A percentile compares a stretch with the other conserved stretches of the same genome.
Conservation (phyloP, 1,284 basidiomycete genomes). For the Neonothopanus nambi region DNA sequence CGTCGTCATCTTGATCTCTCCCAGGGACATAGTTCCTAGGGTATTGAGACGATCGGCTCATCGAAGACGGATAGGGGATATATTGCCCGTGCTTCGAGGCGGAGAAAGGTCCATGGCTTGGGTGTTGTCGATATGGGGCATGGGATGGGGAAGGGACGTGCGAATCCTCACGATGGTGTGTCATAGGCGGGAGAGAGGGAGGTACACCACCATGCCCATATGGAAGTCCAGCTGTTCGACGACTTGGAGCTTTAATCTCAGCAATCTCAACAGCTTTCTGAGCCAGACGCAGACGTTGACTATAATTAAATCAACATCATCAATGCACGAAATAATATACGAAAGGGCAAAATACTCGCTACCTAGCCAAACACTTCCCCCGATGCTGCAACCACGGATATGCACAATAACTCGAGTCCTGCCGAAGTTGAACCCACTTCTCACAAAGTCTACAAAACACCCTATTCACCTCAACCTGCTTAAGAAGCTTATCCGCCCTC, state of each 20-base stretch:
- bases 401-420: conserved; percentile 72
- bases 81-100: neutral
- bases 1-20: too few relatives aligned
- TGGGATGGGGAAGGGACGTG: conserved; percentile 2
- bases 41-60: too few relatives aligned
- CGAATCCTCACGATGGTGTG: neutral
- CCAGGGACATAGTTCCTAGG: too few relatives aligned
- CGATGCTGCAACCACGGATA: conserved; percentile 78
- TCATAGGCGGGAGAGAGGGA: neutral
- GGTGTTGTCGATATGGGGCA: conserved; percentile 3
- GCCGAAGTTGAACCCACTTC: conserved; percentile 78
- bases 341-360: conserved; percentile 50
- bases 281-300: conserved; percentile 49
- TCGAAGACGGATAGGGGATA: too few relatives aligned
- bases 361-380: conserved; percentile 65
- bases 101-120: neutral
- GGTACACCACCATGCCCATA: neutral
- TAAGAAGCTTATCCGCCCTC: conserved; percentile 59
- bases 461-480: conserved; percentile 69
- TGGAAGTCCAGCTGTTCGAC: neutral
- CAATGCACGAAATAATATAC: neutral
- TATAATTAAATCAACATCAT: conserved; percentile 29
- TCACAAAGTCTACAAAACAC: conserved; percentile 72
- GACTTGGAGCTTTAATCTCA: conserved; percentile 29
- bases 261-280: conserved; percentile 47